Percentiles rank a stretch among this genome's conserved stretches.
Evolutionary conservation across 1,284 basidiomycete genomes (phyloP).

Genomic region (Cerioporus squamosus): DNA sequence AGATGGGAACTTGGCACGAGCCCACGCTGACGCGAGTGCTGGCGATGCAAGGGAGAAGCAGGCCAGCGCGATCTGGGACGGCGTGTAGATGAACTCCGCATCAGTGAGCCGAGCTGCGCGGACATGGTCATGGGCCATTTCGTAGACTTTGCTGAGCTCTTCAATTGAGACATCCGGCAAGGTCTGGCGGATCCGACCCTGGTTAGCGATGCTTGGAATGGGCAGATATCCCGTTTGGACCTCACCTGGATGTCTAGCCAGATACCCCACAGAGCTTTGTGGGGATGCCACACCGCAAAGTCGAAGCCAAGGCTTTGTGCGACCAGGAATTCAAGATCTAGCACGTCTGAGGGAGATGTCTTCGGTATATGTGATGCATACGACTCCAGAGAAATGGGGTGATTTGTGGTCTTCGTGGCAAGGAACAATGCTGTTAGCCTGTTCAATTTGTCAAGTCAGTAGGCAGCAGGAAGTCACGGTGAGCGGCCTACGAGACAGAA

Average conservation of each 20-base stretch:
- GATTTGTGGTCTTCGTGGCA: conserved; percentile 96
- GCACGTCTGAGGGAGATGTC: conserved; percentile 80
- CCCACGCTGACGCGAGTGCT: conserved; percentile 68
- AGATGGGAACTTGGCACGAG: conserved; percentile 51
- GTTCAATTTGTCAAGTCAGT: conserved; percentile 1
- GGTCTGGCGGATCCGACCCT: conserved; percentile 40
- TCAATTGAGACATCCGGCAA: conserved; percentile 50
- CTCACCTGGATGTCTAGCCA: conserved; percentile 88
- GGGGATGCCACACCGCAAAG: conserved; percentile 91
- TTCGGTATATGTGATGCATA: conserved; percentile 85
- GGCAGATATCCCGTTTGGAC: too few relatives aligned
- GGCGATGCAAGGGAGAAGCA: conserved; percentile 72
- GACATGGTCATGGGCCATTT: conserved; percentile 64
- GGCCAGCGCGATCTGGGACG: conserved; percentile 93
- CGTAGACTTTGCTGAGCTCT: conserved; percentile 54
- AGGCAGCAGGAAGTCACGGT: not conserved
- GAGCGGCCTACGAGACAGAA: too few relatives aligned
- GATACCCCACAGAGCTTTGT: conserved; percentile 89
- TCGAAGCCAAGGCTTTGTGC: conserved; percentile 94
- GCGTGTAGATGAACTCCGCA: conserved; percentile 90
- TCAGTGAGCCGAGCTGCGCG: conserved; percentile 85
- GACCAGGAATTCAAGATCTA: conserved; percentile 94
- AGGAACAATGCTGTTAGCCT: conserved; percentile 97
- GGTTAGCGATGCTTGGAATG: too few relatives aligned
- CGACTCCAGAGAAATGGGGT: conserved; percentile 83